phyloP scores from a whole-genome alignment of 352 stramenopile species.

The Phytophthora colocasiae region DNA sequence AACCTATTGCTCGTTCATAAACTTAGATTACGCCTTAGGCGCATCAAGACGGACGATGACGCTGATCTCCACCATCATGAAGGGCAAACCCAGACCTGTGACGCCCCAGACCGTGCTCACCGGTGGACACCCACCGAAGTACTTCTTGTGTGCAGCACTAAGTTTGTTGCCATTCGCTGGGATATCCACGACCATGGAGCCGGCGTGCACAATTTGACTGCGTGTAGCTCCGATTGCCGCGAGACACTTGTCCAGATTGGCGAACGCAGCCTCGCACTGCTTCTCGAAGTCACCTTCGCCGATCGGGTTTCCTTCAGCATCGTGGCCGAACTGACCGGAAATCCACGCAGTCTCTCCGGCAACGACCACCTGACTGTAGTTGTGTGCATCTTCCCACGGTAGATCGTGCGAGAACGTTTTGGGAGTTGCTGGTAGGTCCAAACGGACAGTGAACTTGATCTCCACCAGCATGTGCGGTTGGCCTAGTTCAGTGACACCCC shows the following conservation, averaged over 20 bases:
- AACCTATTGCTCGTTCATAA: too few relatives aligned
- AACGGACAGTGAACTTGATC: conserved; percentile 9
- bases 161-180: not conserved
- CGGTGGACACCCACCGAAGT: conserved; percentile 1
- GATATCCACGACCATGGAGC: not conserved
- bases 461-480: conserved; percentile 6
- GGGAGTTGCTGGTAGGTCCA: conserved; percentile 4
- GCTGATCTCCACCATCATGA: conserved; percentile 11
- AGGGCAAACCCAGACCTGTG: not conserved
- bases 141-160: conserved; percentile 8
- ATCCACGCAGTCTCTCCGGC: conserved; percentile 10
- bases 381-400: conserved; percentile 6
- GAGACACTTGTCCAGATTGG: conserved; percentile 13
- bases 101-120: conserved; percentile 6
- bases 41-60: conserved; percentile 3
- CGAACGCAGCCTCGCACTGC: conserved; percentile 8
- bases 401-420: conserved; percentile 2
- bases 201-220: conserved; percentile 2
- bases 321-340: conserved; percentile 9
- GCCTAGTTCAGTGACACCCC: not conserved
- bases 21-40: not conserved
- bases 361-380: conserved; percentile 7
- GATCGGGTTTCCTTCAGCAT: conserved; percentile 1
- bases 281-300: conserved; percentile 1
- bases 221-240: conserved; percentile 5